Conservation (phyloP, 2,329 filamentous ascomycete genomes). For the Dactylonectria estremocensis region DNA sequence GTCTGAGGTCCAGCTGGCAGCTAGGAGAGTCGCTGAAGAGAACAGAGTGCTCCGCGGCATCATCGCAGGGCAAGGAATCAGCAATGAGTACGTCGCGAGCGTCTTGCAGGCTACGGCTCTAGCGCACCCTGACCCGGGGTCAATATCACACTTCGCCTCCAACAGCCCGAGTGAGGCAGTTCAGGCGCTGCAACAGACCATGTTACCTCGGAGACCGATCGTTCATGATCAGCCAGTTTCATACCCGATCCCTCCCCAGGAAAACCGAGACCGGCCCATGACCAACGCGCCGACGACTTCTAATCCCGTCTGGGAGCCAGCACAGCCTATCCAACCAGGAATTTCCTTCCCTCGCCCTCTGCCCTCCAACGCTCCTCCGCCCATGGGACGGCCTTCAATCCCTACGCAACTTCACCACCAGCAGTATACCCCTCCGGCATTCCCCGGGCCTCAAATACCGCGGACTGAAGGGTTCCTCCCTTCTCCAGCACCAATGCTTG, state of each 20-base stretch:
- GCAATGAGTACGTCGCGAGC: conserved; percentile 67
- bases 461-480: conserved; percentile 42
- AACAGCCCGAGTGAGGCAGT: conserved; percentile 47
- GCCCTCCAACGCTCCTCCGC: conserved; percentile 31
- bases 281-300: conserved; percentile 52
- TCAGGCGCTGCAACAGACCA: conserved; percentile 56
- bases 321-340: conserved; percentile 45
- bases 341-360: conserved; percentile 49
- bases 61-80: conserved; percentile 70
- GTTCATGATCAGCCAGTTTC: conserved; percentile 47
- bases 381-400: conserved; percentile 42
- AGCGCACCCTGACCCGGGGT: conserved; percentile 39
- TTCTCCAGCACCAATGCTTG: conserved; percentile 40
- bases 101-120: conserved; percentile 51
- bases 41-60: conserved; percentile 76
- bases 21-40: conserved; percentile 77
- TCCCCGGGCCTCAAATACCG: conserved; percentile 38
- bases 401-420: conserved; percentile 43
- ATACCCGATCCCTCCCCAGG: conserved; percentile 50
- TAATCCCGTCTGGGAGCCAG: conserved; percentile 53
- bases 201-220: conserved; percentile 55
- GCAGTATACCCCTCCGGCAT: conserved; percentile 43
- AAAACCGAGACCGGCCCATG: conserved; percentile 53
- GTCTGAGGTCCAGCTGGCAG: conserved; percentile 80
- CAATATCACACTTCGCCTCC: conserved; percentile 39